Percentiles rank a stretch among this genome's conserved stretches.
These are phyloP conservation scores for Scheffersomyces cryptocercus DNA, from an alignment of 1,139 yeast species.

Conservation along the genomic window DNA sequence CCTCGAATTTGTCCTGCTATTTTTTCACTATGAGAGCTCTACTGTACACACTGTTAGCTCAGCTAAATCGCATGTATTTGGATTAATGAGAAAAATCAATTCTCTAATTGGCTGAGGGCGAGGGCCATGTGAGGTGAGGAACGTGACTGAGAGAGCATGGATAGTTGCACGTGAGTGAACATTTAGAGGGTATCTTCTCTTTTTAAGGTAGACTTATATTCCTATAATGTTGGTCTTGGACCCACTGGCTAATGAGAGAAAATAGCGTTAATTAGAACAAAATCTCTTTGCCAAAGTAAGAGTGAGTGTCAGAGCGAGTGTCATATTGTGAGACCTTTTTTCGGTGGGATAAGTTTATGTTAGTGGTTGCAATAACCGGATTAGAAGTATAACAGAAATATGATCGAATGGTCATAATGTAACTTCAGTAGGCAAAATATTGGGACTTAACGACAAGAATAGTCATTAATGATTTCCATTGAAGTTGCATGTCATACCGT, in stretches of 20 bases:
- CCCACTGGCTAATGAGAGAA: too few relatives aligned
- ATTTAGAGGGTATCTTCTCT: too few relatives aligned
- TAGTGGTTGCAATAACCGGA: neutral
- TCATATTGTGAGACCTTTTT: neutral
- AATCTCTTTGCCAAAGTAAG: neutral
- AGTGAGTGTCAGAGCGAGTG: neutral
- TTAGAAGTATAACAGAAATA: neutral
- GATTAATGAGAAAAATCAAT: constrained; percentile 24
- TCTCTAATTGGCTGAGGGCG: constrained; percentile 26
- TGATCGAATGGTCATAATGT: neutral
- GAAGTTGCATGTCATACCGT: too few relatives aligned
- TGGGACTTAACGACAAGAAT: too few relatives aligned
- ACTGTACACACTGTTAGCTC: too few relatives aligned
- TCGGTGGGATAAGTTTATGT: neutral
- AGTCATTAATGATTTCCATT: too few relatives aligned
- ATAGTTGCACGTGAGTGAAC: constrained; percentile 1
- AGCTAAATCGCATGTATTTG: neutral
- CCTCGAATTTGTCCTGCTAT: constrained; percentile 3
- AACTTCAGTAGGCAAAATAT: neutral
- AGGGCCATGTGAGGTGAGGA: neutral
- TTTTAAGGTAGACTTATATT: too few relatives aligned
- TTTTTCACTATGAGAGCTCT: neutral
- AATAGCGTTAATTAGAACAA: too few relatives aligned
- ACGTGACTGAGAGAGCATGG: neutral
- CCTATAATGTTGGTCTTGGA: too few relatives aligned